Percentiles rank a stretch among this genome's conserved stretches.
These are phyloP conservation scores for Cymbopogon citratus DNA, from an alignment of 176 grass and related monocot species.

Conservation along the genomic window DNA sequence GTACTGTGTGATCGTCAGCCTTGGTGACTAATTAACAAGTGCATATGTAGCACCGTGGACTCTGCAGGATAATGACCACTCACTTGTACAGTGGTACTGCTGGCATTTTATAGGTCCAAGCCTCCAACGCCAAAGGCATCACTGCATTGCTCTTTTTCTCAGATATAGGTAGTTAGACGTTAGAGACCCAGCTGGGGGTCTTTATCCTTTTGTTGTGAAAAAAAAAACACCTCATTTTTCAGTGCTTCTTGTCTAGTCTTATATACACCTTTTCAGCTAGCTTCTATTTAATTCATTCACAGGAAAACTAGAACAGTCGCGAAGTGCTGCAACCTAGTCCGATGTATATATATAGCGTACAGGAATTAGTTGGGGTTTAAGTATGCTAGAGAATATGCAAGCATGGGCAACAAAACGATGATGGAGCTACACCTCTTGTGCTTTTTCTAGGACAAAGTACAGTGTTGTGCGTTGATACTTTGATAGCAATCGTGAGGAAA, in stretches of 20 bases:
- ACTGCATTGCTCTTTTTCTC: neutral
- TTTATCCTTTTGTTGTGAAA: neutral
- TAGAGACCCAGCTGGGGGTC: neutral
- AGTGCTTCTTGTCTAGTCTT: neutral
- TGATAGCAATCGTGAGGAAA: neutral
- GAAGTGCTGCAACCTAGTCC: neutral
- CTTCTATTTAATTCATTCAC: neutral
- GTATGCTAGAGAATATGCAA: neutral
- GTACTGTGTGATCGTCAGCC: conserved; percentile 16
- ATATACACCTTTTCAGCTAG: neutral
- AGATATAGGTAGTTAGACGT: conserved; percentile 23
- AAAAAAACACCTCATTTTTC: neutral
- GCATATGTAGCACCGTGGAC: conserved; percentile 33
- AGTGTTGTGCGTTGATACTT: neutral
- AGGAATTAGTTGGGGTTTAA: neutral
- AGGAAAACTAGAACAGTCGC: neutral
- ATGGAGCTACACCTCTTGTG: neutral
- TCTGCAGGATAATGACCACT: conserved; percentile 35
- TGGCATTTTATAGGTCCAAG: conserved; percentile 18
- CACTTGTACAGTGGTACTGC: conserved; percentile 10
- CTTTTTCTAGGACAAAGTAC: neutral
- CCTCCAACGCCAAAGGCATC: neutral
- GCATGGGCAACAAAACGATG: neutral
- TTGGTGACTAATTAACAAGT: conserved; percentile 6
- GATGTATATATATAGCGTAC: neutral